phyloP scores from a whole-genome alignment of 257 asterid genomes.

The Linaria vulgaris region DNA sequence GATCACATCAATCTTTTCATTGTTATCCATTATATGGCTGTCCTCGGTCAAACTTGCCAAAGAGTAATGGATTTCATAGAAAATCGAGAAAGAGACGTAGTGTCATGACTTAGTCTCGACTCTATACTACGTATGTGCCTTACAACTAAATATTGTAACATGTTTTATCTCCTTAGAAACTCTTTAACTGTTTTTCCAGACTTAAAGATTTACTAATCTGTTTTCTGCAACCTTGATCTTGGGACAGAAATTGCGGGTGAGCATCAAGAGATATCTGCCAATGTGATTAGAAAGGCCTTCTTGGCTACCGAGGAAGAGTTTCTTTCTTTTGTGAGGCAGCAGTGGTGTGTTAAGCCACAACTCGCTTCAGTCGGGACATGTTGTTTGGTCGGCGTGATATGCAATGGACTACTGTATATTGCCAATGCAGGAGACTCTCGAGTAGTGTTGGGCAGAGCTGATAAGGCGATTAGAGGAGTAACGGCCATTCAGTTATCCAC shows the following conservation, averaged over 20 bases:
- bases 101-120: neutral
- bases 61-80: neutral
- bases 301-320: constrained; percentile 88
- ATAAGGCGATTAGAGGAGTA: constrained; percentile 51
- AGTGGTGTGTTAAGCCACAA: constrained; percentile 75
- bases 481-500: constrained; percentile 67
- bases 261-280: constrained; percentile 62
- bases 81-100: neutral
- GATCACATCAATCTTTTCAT: too few relatives aligned
- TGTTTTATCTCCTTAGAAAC: neutral
- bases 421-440: constrained; percentile 98
- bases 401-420: constrained; percentile 65
- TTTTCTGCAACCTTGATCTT: constrained; percentile 21
- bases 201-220: neutral
- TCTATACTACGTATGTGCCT: too few relatives aligned
- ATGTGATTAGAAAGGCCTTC: constrained; percentile 73
- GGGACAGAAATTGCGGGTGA: constrained; percentile 64
- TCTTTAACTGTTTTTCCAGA: neutral
- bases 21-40: too few relatives aligned
- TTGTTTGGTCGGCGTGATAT: constrained; percentile 84
- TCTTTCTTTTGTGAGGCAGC: constrained; percentile 62
- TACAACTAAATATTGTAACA: neutral
- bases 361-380: constrained; percentile 92
- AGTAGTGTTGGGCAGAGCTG: constrained; percentile 72
- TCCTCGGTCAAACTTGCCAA: too few relatives aligned